phyloP scores from a whole-genome alignment of 371 early-diverging fungal species.

The Mortierella sp. region DNA sequence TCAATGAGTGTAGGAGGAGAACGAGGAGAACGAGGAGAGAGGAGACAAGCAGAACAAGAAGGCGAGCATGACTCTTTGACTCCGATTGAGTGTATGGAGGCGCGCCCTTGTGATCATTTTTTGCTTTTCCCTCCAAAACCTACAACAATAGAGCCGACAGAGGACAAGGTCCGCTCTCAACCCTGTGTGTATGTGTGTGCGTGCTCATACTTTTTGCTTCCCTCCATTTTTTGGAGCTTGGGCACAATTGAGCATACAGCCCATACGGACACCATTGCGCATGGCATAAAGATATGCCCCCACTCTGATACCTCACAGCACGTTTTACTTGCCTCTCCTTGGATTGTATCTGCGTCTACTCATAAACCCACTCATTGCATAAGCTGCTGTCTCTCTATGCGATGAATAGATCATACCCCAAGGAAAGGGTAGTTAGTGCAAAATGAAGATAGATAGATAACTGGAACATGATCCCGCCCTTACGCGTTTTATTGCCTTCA shows the following conservation, averaged over 20 bases:
- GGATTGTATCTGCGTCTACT: neutral
- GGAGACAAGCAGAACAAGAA: neutral
- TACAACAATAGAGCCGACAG: neutral
- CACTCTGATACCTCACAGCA: neutral
- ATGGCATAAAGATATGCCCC: neutral
- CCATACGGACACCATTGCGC: neutral
- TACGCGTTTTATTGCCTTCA: neutral
- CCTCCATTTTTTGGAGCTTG: neutral
- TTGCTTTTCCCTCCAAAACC: conserved; percentile 10
- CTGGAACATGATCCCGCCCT: neutral
- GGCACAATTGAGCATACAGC: neutral
- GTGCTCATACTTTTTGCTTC: neutral
- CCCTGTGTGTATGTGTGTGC: neutral
- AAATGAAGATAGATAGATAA: neutral
- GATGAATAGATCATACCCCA: neutral
- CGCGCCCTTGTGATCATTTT: conserved; percentile 6
- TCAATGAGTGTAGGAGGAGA: neutral
- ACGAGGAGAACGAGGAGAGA: neutral
- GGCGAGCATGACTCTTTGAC: neutral
- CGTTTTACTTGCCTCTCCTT: neutral
- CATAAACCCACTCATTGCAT: neutral
- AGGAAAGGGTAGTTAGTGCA: neutral
- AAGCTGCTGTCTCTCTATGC: neutral
- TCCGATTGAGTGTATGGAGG: neutral
- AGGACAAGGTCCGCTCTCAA: neutral